Evolutionary conservation across 148 eudicot genomes (phyloP).

Genomic region (Oxyria digyna): DNA sequence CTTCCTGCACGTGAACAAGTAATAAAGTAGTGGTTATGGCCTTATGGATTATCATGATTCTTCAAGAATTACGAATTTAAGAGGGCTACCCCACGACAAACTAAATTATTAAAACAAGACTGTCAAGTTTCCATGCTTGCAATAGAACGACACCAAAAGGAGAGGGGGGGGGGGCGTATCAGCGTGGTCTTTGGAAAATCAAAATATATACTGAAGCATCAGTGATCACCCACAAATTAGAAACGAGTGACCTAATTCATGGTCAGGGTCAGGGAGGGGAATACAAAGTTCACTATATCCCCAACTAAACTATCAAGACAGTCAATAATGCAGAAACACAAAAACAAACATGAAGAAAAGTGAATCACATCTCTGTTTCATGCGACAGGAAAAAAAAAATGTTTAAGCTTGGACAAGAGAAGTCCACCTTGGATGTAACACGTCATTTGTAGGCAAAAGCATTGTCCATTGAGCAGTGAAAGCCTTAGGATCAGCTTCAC

Average conservation of each 20-base stretch:
- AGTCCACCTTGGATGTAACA: slow-evolving; percentile 72
- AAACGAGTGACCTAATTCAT: not conserved
- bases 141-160: not conserved
- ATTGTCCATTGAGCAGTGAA: slow-evolving; percentile 85
- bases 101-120: not conserved
- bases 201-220: not conserved
- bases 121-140: not conserved
- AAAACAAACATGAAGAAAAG: not conserved
- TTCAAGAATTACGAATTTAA: not conserved
- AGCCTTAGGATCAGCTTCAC: slow-evolving; percentile 83
- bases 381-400: not conserved
- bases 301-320: not conserved
- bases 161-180: not conserved
- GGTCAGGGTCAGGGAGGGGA: not conserved
- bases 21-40: not conserved
- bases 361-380: not conserved
- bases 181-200: not conserved
- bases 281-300: not conserved
- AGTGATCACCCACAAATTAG: not conserved
- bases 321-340: not conserved
- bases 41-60: not conserved
- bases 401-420: not conserved
- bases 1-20: slow-evolving; percentile 31
- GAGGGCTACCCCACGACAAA: not conserved
- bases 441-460: slow-evolving; percentile 87